phyloP scores from a whole-genome alignment of 164 flowering plant genomes.

The Piper betle region DNA sequence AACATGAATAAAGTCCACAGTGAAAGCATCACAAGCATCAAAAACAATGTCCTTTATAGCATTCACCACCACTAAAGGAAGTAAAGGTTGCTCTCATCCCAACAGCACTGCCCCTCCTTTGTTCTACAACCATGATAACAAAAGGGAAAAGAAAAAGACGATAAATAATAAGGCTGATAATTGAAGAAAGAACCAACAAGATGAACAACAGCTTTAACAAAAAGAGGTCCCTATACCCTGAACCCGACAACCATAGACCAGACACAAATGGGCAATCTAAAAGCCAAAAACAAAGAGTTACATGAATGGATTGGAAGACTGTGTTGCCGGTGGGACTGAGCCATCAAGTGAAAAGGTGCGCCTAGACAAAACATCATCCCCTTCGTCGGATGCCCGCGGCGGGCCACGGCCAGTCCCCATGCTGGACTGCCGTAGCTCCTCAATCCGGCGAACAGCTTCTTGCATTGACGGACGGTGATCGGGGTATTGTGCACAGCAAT shows the following conservation, averaged over 20 bases:
- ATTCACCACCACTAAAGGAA: background rate
- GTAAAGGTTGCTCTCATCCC: background rate
- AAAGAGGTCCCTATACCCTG: background rate
- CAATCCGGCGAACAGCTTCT: conserved; percentile 41
- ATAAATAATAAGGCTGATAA: background rate
- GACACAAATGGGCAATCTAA: background rate
- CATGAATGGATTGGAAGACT: conserved; percentile 1
- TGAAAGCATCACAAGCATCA: background rate
- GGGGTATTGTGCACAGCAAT: conserved; percentile 63
- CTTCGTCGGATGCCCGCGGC: conserved; percentile 5
- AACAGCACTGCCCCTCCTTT: background rate
- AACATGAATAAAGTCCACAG: background rate
- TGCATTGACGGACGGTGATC: conserved; percentile 74
- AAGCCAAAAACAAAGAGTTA: background rate
- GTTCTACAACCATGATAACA: background rate
- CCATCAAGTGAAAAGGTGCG: conserved; percentile 10
- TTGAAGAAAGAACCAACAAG: background rate
- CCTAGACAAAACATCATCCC: conserved; percentile 16
- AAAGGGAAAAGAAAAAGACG: background rate
- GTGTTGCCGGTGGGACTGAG: conserved; percentile 3
- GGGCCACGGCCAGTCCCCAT: conserved; percentile 7
- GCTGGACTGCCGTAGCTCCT: conserved; percentile 43
- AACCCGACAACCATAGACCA: background rate
- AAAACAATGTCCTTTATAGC: background rate
- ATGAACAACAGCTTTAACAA: background rate